Conservation (phyloP, 1,284 basidiomycete species). For the Apiotrichum mycotoxinovorans region DNA sequence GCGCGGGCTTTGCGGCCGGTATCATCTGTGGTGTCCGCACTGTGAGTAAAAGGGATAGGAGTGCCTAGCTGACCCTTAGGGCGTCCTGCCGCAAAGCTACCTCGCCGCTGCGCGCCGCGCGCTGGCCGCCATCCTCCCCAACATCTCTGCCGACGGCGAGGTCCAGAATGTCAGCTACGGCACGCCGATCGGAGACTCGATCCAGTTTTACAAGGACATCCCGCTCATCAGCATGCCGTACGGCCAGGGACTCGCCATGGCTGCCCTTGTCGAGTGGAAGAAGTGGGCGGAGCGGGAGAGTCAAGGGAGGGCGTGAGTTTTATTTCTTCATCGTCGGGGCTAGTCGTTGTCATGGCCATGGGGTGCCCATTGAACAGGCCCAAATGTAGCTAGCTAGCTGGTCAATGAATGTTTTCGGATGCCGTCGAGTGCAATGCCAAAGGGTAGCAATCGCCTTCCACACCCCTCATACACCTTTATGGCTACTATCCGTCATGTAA, state of each 20-base stretch:
- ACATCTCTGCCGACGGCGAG: constrained; percentile 56
- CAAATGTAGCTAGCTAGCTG: no score
- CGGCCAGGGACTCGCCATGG: constrained; percentile 58
- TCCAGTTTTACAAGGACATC: constrained; percentile 56
- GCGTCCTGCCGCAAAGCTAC: constrained; percentile 37
- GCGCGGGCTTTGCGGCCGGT: constrained; percentile 60
- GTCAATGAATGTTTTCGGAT: no score
- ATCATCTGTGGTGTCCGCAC: constrained; percentile 32
- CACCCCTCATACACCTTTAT: no score
- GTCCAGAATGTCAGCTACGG: constrained; percentile 57
- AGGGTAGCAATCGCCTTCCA: no score
- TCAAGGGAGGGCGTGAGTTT: no score
- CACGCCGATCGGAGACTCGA: constrained; percentile 56
- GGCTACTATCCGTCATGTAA: no score
- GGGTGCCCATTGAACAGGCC: no score
- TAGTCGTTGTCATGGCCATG: no score
- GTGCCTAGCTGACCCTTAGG: not conserved
- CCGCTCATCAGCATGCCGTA: constrained; percentile 61
- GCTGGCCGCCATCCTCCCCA: constrained; percentile 54
- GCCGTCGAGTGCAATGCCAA: no score
- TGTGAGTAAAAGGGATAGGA: not conserved
- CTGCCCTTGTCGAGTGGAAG: constrained; percentile 46
- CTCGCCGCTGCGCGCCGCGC: constrained; percentile 53
- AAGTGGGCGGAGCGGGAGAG: not conserved
- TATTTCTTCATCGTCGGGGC: no score